Base-by-base conservation (phyloP, 1,284 basidiomycete species). In the Ustilago cynodontis region DNA sequence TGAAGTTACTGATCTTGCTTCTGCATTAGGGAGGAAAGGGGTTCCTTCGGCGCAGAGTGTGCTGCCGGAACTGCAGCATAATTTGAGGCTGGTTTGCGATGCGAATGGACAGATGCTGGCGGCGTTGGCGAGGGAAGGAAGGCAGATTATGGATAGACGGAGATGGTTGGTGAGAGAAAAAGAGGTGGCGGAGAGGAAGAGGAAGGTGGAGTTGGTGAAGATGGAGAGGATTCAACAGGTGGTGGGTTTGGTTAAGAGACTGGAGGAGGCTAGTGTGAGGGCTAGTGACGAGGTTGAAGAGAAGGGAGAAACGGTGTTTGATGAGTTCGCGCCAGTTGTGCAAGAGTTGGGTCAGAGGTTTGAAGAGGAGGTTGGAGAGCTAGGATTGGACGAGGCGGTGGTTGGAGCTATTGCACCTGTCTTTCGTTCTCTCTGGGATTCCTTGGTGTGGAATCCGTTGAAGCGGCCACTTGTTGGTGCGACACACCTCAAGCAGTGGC, bases 11-110 rank as follows among this genome's bases (percentile, higher is more conserved):
- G 84, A 82, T 20, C 43, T 83, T n/a, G 65, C 78, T 2, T 59
- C 67, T 14, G 82, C 80, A 8, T 61, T 84, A 2, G 72, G 77
- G 0, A 29, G 45, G 14, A 69, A 75, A 16, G 72, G 65, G 2
- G 49, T 65, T 24, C 71, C 65, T 2, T 59, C 68, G 11, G 53
- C 61, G 3, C 70, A 70, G 13, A 49, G 47, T 26, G 47, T 49
- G 8, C 90, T 99, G 73, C 95, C 96, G 0, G 97, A 99, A 88
- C 91, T 99, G 20, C 91, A 95, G 37, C 95, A 99, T 85, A 99
- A 99, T 85, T 87, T 99, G 28, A 90, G 92, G 7, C 89, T 98
- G 49, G 93, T 99, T 50, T 89, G 91, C 2, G 93, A 95, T 52
- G 89, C 91, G 1, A 92, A 93, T 76, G 93, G 93, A 75, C 90